Percentiles rank a stretch among this genome's conserved stretches.
Conservation (phyloP, 768 basidiomycete genomes). For the Panus rudis region DNA sequence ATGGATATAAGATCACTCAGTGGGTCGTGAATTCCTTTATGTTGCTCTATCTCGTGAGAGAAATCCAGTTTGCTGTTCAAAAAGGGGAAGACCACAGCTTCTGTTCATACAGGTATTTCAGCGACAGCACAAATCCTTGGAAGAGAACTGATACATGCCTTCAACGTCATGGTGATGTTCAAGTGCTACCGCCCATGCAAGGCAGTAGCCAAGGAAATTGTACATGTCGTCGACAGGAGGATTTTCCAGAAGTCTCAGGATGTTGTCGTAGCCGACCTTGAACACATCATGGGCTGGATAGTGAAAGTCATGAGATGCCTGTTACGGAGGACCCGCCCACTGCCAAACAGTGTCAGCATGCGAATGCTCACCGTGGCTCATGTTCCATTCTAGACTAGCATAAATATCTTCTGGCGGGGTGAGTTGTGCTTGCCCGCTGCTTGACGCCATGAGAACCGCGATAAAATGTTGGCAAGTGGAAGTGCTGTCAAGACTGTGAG, state of each 20-base stretch:
- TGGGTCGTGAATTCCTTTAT: slow-evolving; percentile 26
- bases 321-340: no score
- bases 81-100: slow-evolving; percentile 30
- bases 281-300: slow-evolving; percentile 28
- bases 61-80: slow-evolving; percentile 32
- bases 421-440: no score
- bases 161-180: slow-evolving; percentile 31
- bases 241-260: slow-evolving; percentile 27
- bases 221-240: slow-evolving; percentile 29
- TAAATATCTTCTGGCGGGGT: no score
- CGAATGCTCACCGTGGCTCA: no score
- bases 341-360: no score
- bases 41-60: slow-evolving; percentile 29
- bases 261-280: slow-evolving; percentile 30
- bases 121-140: no score
- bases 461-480: no score
- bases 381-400: no score
- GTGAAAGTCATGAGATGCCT: neutral
- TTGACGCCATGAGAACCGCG: no score
- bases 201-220: slow-evolving; percentile 35
- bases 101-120: slow-evolving; percentile 10
- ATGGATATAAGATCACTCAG: slow-evolving; percentile 22
- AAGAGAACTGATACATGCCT: slow-evolving; percentile 11
- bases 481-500: no score
- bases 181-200: slow-evolving; percentile 30